phyloP scores from a whole-genome alignment of 768 basidiomycete genomes.

The Psilocybe cubensis region DNA sequence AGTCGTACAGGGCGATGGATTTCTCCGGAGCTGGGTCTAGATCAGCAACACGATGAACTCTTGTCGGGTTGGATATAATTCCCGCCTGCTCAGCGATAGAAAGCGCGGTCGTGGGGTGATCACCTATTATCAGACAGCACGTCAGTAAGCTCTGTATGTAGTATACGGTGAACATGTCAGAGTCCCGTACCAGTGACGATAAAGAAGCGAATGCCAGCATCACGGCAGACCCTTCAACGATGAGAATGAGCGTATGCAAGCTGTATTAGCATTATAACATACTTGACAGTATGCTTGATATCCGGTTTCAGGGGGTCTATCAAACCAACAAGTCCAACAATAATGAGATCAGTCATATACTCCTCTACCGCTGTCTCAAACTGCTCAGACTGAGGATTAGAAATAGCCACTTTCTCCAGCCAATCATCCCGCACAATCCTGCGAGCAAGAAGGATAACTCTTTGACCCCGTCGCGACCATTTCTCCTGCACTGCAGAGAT shows the following conservation, averaged over 20 bases:
- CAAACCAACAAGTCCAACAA: slow-evolving; percentile 63
- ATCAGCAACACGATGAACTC: slow-evolving; percentile 41
- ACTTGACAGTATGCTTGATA: slow-evolving; percentile 50
- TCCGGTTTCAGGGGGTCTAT: slow-evolving; percentile 64
- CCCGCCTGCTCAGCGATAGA: slow-evolving; percentile 70
- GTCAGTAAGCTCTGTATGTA: neutral
- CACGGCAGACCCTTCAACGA: slow-evolving; percentile 39
- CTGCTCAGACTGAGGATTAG: slow-evolving; percentile 40
- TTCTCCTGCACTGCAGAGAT: slow-evolving; percentile 44
- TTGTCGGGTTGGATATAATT: slow-evolving; percentile 45
- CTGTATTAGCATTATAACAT: neutral
- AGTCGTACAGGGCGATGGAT: slow-evolving; percentile 29
- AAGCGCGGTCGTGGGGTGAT: slow-evolving; percentile 62
- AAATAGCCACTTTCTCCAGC: slow-evolving; percentile 28
- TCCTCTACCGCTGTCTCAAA: slow-evolving; percentile 41
- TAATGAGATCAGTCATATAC: slow-evolving; percentile 46
- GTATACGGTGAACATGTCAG: neutral
- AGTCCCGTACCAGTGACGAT: slow-evolving; percentile 56
- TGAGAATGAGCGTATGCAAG: neutral
- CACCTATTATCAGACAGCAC: slow-evolving; percentile 30
- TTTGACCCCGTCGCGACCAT: slow-evolving; percentile 57
- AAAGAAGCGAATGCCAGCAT: slow-evolving; percentile 64
- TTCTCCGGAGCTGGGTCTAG: slow-evolving; percentile 31
- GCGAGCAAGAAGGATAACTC: slow-evolving; percentile 64
- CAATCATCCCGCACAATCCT: slow-evolving; percentile 37